Conservation (phyloP, 2,329 filamentous ascomycete species). For the Alternaria triticimaculans region DNA sequence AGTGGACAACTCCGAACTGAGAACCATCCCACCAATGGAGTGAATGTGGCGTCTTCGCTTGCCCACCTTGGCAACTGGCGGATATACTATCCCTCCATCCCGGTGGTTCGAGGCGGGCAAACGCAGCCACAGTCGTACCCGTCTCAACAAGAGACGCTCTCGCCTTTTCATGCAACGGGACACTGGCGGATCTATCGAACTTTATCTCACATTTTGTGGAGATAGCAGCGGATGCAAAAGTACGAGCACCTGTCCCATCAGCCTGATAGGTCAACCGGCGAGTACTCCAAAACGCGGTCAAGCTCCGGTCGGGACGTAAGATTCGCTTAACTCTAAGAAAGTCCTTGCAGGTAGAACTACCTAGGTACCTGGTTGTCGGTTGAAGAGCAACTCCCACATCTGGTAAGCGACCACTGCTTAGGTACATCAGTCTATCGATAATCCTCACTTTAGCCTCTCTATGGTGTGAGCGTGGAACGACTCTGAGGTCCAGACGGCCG, state of each 20-base stretch:
- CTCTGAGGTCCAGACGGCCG: neutral
- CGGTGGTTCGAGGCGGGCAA: neutral
- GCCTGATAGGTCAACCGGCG: neutral
- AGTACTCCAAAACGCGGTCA: neutral
- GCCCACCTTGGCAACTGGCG: constrained; percentile 6
- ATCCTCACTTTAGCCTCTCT: neutral
- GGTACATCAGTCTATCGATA: neutral
- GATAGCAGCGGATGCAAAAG: neutral
- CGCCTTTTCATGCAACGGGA: neutral
- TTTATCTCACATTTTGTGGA: constrained; percentile 4
- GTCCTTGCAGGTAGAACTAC: neutral
- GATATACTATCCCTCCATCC: neutral
- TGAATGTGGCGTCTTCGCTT: neutral
- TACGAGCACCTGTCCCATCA: neutral
- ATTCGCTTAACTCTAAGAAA: neutral
- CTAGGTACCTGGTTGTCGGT: neutral
- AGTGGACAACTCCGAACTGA: neutral
- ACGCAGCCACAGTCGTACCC: constrained; percentile 3
- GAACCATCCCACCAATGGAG: neutral
- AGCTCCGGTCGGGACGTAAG: neutral
- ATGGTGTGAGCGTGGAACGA: neutral
- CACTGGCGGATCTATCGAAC: constrained; percentile 3
- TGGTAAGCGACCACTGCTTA: neutral
- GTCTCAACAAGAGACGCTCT: constrained; percentile 1
- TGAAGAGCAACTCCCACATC: neutral